These are phyloP conservation scores for Colletotrichum horii DNA, from an alignment of 2,329 filamentous ascomycete genomes.

Conservation along the genomic window DNA sequence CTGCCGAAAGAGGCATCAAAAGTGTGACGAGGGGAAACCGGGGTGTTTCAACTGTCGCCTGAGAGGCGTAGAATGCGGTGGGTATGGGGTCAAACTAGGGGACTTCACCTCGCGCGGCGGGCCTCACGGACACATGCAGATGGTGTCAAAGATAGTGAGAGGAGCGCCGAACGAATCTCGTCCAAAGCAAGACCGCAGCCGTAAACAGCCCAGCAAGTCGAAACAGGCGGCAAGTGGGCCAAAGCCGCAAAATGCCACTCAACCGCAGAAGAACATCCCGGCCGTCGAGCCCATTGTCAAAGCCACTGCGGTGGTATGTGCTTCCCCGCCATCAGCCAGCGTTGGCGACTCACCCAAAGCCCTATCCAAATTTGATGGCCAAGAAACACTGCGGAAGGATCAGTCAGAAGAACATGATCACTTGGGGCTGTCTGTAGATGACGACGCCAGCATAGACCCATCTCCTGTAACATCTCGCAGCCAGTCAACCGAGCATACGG, in stretches of 20 bases:
- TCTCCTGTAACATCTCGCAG: accelerated
- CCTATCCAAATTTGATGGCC: neutral
- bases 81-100: neutral
- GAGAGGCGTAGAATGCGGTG: neutral
- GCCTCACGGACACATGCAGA: neutral
- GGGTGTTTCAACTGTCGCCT: neutral
- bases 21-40: neutral
- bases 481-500: neutral
- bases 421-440: neutral
- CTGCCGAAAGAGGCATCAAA: neutral
- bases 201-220: neutral
- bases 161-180: neutral
- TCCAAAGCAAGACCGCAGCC: neutral
- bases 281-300: neutral
- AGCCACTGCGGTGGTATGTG: neutral
- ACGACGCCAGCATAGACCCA: neutral
- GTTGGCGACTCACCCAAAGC: neutral
- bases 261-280: neutral
- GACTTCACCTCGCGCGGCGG: neutral
- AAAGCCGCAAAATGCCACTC: neutral
- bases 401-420: neutral
- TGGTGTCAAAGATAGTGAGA: neutral
- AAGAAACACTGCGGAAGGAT: neutral
- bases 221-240: neutral
- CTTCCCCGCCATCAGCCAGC: neutral